A percentile compares a stretch with the other conserved stretches of the same genome.
These are phyloP conservation scores for Mortierella claussenii DNA, from an alignment of 192 early-diverging fungal species.

Conservation along the genomic window DNA sequence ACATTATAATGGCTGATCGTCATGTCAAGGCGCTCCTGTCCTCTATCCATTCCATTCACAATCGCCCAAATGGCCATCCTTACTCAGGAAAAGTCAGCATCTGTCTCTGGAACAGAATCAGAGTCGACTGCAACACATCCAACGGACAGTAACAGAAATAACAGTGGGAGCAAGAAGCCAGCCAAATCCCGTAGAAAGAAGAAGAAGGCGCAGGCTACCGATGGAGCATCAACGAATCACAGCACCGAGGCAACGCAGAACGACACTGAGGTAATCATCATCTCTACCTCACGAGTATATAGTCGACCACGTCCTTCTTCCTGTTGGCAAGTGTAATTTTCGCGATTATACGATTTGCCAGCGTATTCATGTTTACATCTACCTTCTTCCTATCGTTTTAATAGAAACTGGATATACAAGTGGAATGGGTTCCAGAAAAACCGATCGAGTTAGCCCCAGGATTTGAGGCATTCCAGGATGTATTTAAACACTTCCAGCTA, in stretches of 20 bases:
- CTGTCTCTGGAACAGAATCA: conserved; percentile 20
- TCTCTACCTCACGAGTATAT: too few species aligned
- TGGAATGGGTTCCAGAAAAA: conserved; percentile 44
- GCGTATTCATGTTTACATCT: neutral
- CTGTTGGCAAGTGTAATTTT: neutral
- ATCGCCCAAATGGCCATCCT: conserved; percentile 40
- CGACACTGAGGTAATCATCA: conserved; percentile 3
- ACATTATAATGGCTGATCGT: too few species aligned
- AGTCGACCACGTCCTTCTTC: neutral
- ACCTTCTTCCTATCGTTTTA: neutral
- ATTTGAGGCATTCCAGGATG: conserved; percentile 56
- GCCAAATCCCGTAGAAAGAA: conserved; percentile 44
- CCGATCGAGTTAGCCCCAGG: conserved; percentile 40
- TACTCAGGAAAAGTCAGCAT: conserved; percentile 8
- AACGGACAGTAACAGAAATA: neutral
- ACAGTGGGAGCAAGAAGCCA: conserved; percentile 21
- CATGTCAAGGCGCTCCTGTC: too few species aligned
- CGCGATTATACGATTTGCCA: neutral
- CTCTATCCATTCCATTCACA: too few species aligned
- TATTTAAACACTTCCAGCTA: conserved; percentile 58
- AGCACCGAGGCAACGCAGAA: conserved; percentile 11
- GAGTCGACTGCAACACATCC: conserved; percentile 8
- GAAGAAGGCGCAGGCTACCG: conserved; percentile 20
- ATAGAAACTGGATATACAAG: conserved; percentile 38
- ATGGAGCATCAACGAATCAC: neutral